Evolutionary conservation across 805 yeast species (phyloP).

Genomic region (Ogataea glucozyma): DNA sequence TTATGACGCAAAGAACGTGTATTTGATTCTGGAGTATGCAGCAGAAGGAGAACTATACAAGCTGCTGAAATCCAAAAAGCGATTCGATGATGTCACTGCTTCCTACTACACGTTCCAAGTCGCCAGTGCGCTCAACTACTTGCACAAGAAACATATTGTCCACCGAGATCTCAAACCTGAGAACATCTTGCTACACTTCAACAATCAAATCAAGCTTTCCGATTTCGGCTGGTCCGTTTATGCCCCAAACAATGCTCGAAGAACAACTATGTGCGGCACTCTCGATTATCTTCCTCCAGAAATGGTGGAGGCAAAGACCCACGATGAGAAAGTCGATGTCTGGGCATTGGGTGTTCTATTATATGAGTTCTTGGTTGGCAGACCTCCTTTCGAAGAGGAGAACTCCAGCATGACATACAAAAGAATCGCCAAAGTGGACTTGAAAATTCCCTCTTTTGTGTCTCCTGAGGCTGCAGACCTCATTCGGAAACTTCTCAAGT

Average conservation of each 20-base stretch:
- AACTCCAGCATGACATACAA: constrained; percentile 77
- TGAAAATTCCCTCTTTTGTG: constrained; percentile 69
- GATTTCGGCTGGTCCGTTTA: constrained; percentile 97
- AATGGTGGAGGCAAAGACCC: constrained; percentile 81
- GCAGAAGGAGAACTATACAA: constrained; percentile 86
- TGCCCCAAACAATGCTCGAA: constrained; percentile 47
- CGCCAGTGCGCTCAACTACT: constrained; percentile 72
- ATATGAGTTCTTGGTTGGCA: constrained; percentile 83
- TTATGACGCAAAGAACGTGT: constrained; percentile 77
- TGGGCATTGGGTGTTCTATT: constrained; percentile 92
- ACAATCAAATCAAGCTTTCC: constrained; percentile 77
- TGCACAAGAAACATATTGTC: constrained; percentile 78
- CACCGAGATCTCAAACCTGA: constrained; percentile 96
- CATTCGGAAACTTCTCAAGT: constrained; percentile 60
- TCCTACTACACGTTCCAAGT: constrained; percentile 81
- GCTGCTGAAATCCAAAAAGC: constrained; percentile 59
- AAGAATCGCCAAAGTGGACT: constrained; percentile 75
- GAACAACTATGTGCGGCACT: constrained; percentile 92
- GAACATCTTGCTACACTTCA: constrained; percentile 75
- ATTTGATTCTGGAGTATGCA: constrained; percentile 81
- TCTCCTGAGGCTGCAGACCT: constrained; percentile 77
- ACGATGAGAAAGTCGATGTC: constrained; percentile 76
- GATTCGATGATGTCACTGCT: constrained; percentile 73
- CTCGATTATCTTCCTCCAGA: constrained; percentile 95
- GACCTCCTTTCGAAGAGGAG: constrained; percentile 89